Base-by-base conservation (phyloP, 179 eudicot genomes). In the Gypsophila paniculata region DNA sequence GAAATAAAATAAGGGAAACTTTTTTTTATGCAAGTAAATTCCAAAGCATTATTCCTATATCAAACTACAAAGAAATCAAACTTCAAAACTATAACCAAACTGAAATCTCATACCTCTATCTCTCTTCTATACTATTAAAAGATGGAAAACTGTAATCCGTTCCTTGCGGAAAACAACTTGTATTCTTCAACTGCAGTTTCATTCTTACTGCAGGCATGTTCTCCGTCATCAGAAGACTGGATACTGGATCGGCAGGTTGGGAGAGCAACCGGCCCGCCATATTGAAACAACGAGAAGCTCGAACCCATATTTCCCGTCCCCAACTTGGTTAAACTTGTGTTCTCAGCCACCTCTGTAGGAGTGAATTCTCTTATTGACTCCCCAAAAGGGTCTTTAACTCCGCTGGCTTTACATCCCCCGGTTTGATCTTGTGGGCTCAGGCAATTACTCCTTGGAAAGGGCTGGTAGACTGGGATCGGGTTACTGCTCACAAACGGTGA, bases 281-380 rank as follows among this genome's bases (percentile, higher is more conserved):
- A 89, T 72, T 90, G 95, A 80, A 93, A 93, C 68, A 93, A 82
- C 22, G 98, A 93, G 82, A 93, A 93, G 57, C 92, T 85, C 6
- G 81, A 51, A 81, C 92, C 86, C 4, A 80, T 60, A 80, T 80
- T 82, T 22, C 69, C 81, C n/a, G 68, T 61, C 8, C 71, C 76
- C 19, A 63, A 46, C 67, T 81, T 80, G 14, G 72, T 72, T 59
- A 77, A 36, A 68, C 80, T 82, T 39, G 73, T 84, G 69, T 69
- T 77, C 39, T 80, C 72, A 11, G 61, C 72, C 70, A 77, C 78
- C 60, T 78, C 88, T 36, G 48, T 25, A 5, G 74, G 75, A 69
- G 59, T 73, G 75, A 78, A 75, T 58, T 78, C 84, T 38, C 65
- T 36, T 55, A 72, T 70, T 14, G 65, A 63, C 68, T 76, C 85